Conservation (phyloP, 768 basidiomycete species). For the Neoboletus brunneissimus region DNA sequence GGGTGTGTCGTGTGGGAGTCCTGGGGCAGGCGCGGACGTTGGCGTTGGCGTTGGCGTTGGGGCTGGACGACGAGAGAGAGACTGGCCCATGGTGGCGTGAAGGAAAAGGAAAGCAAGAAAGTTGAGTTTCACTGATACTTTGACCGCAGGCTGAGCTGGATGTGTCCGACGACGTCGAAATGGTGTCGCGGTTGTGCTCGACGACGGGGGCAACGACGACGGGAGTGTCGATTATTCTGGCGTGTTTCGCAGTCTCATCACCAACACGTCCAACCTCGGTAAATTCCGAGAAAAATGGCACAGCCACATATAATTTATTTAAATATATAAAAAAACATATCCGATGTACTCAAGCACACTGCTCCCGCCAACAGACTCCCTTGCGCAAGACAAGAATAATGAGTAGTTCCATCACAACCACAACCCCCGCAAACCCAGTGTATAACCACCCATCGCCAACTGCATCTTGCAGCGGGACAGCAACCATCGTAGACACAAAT, state of each 20-base stretch:
- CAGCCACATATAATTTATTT: slow-evolving; percentile 17
- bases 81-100: slow-evolving; percentile 29
- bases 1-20: background rate
- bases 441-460: slow-evolving; percentile 83
- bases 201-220: slow-evolving; percentile 4
- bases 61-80: slow-evolving; percentile 27
- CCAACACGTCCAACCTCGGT: slow-evolving; percentile 24
- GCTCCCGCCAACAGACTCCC: slow-evolving; percentile 58
- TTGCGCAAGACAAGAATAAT: slow-evolving; percentile 59
- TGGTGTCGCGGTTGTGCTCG: slow-evolving; percentile 11
- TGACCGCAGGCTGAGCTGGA: background rate
- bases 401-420: slow-evolving; percentile 51
- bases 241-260: slow-evolving; percentile 25
- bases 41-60: slow-evolving; percentile 6
- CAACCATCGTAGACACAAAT: slow-evolving; percentile 67
- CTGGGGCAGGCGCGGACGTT: slow-evolving; percentile 10
- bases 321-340: slow-evolving; percentile 7
- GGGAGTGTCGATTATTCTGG: slow-evolving; percentile 24
- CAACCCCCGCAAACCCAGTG: slow-evolving; percentile 58
- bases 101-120: background rate
- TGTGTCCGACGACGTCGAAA: slow-evolving; percentile 5
- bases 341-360: slow-evolving; percentile 16
- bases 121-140: background rate
- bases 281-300: slow-evolving; percentile 15
- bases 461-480: slow-evolving; percentile 69